phyloP scores from a whole-genome alignment of 2,329 filamentous ascomycete species.

The Aspergillus ibericus region DNA sequence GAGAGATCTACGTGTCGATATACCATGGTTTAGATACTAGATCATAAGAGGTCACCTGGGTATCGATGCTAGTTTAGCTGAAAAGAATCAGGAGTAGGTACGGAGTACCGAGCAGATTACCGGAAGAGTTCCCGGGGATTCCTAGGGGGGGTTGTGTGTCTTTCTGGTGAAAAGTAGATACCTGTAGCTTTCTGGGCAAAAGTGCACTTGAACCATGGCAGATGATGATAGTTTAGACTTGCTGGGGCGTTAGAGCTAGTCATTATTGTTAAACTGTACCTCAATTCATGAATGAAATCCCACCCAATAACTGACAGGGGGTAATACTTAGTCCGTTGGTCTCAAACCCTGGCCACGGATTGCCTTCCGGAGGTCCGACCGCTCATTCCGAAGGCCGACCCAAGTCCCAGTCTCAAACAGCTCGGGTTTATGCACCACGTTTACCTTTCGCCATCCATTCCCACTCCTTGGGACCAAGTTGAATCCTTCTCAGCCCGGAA shows the following conservation, averaged over 20 bases:
- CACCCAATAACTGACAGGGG: not conserved
- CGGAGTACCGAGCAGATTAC: not conserved
- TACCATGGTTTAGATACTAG: slow-evolving; percentile 5
- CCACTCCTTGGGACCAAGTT: not conserved
- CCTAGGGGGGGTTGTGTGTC: not conserved
- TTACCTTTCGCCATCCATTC: not conserved
- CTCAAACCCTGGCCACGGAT: not conserved
- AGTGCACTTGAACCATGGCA: not conserved
- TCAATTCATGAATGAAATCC: not conserved
- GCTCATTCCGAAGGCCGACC: not conserved
- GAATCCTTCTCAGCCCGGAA: not conserved
- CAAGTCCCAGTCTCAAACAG: not conserved
- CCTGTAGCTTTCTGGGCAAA: not conserved
- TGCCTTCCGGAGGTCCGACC: not conserved
- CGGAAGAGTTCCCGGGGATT: not conserved
- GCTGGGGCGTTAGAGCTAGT: not conserved
- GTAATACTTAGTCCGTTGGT: not conserved
- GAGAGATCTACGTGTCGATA: slow-evolving; percentile 4
- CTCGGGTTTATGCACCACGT: not conserved
- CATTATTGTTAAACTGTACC: not conserved
- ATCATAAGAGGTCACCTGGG: slow-evolving; percentile 3
- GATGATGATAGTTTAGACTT: not conserved
- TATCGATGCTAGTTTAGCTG: not conserved
- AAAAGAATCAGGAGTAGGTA: not conserved
- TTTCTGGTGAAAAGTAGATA: not conserved